Evolutionary conservation across 208 protist genomes (phyloP).

Genomic region (Acanthamoeba lenticulata): DNA sequence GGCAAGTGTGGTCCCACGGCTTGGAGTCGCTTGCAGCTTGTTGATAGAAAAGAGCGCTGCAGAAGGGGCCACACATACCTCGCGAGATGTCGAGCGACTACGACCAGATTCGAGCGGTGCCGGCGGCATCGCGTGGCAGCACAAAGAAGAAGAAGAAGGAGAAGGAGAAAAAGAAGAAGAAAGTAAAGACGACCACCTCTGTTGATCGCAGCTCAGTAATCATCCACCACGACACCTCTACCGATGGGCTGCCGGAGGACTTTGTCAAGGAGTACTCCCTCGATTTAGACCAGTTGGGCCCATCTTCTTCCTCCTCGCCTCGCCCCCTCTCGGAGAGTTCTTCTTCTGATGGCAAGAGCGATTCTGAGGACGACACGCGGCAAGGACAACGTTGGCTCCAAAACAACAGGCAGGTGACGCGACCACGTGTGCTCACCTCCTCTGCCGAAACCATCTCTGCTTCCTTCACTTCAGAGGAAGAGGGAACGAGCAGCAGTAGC

Average conservation of each 20-base stretch:
- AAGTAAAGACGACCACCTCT: neutral
- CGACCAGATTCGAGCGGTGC: neutral
- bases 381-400: neutral
- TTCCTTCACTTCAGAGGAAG: neutral
- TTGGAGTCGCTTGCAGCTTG: too few relatives aligned
- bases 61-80: neutral
- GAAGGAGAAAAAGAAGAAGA: conserved; percentile 8
- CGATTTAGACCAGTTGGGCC: neutral
- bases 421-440: conserved; percentile 1
- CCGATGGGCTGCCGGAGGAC: neutral
- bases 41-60: neutral
- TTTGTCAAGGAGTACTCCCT: neutral
- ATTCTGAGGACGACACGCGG: neutral
- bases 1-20: too few relatives aligned
- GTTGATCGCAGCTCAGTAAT: neutral
- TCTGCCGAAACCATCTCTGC: conserved; percentile 4
- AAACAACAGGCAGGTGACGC: neutral
- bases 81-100: neutral
- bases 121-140: neutral
- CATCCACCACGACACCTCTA: neutral
- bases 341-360: neutral
- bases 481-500: neutral
- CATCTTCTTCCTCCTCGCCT: neutral
- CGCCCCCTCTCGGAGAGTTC: neutral
- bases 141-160: neutral